These are phyloP conservation scores for Selaginella tamariscina DNA, from an alignment of 75 land plant genomes.

Conservation along the genomic window DNA sequence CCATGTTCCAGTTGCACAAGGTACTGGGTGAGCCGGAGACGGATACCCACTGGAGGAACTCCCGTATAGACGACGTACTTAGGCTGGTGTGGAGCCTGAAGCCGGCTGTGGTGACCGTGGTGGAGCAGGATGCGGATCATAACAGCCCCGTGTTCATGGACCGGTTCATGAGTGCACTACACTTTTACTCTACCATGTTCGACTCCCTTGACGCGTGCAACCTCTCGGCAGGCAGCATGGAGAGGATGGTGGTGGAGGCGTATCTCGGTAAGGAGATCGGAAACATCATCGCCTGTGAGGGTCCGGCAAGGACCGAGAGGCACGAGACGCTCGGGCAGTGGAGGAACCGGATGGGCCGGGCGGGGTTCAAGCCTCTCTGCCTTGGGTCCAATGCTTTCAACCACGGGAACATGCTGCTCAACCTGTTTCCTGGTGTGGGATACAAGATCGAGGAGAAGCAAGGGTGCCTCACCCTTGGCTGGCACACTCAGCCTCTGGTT, in stretches of 20 bases:
- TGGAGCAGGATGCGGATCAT: slow-evolving; percentile 85
- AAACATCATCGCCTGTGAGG: slow-evolving; percentile 77
- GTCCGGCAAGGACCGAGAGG: slow-evolving; percentile 50
- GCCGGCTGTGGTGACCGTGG: slow-evolving; percentile 65
- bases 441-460: slow-evolving; percentile 58
- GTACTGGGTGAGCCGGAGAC: slow-evolving; percentile 24
- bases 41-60: slow-evolving; percentile 5
- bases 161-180: slow-evolving; percentile 61
- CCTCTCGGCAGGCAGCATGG: slow-evolving; percentile 20
- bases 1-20: slow-evolving; percentile 61
- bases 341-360: slow-evolving; percentile 38
- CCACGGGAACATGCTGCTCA: slow-evolving; percentile 60
- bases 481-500: slow-evolving; percentile 75
- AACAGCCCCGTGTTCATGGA: slow-evolving; percentile 48
- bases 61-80: slow-evolving; percentile 51
- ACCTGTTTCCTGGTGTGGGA: slow-evolving; percentile 55
- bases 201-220: slow-evolving; percentile 62
- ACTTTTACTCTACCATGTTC: slow-evolving; percentile 79
- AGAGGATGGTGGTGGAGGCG: slow-evolving; percentile 42
- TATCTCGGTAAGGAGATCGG: slow-evolving; percentile 56
- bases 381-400: slow-evolving; percentile 59
- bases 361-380: slow-evolving; percentile 45
- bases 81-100: slow-evolving; percentile 33
- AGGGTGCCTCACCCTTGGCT: slow-evolving; percentile 69
- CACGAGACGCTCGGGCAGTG: slow-evolving; percentile 61